Base-by-base conservation (phyloP, 2,329 filamentous ascomycete species). In the Tetracladium maxilliforme region DNA sequence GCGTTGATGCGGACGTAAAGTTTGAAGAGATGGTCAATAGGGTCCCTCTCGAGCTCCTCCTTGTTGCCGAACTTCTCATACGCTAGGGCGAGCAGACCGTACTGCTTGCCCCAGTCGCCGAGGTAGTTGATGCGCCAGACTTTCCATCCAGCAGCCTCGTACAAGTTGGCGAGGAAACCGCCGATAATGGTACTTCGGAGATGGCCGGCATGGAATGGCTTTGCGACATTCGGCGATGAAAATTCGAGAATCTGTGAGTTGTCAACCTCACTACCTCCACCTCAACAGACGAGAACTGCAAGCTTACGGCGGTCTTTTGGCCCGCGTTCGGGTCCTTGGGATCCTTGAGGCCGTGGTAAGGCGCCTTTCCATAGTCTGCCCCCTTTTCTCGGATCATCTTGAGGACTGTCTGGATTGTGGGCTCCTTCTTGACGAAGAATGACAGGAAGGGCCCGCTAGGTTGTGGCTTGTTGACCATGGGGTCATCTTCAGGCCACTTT, bases 221-320 rank as follows among this genome's bases (percentile, higher is more conserved):
- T 87, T 22, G 81, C 81, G 31, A 90, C 84, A 47, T 90, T 90
- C 25, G 82, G 81, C 6, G 77, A 84, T 6, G 76, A 83, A 50
- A 87, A 90, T 43, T 90, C 81, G 39, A 90, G 66, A 25, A 90
- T 67, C n/a, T n/a, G n/a, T n/a, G n/a, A n/a, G n/a, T n/a, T n/a
- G n/a, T n/a, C n/a, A n/a, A n/a, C n/a, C n/a, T n/a, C n/a, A n/a
- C n/a, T n/a, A n/a, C n/a, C n/a, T n/a, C n/a, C n/a, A n/a, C n/a
- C n/a, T n/a, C n/a, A n/a, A n/a, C n/a, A n/a, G n/a, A n/a, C n/a
- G n/a, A n/a, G n/a, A n/a, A n/a, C n/a, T n/a, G n/a, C n/a, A n/a
- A n/a, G n/a, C n/a, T n/a, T n/a, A n/a, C n/a, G 22, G 75, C 61
- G 40, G 48, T 54, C 40, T 57, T 60, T 32, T 39, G 38, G 16